Evolutionary conservation across 2,329 filamentous ascomycete genomes (phyloP).

Genomic region (Penicillium sp.): DNA sequence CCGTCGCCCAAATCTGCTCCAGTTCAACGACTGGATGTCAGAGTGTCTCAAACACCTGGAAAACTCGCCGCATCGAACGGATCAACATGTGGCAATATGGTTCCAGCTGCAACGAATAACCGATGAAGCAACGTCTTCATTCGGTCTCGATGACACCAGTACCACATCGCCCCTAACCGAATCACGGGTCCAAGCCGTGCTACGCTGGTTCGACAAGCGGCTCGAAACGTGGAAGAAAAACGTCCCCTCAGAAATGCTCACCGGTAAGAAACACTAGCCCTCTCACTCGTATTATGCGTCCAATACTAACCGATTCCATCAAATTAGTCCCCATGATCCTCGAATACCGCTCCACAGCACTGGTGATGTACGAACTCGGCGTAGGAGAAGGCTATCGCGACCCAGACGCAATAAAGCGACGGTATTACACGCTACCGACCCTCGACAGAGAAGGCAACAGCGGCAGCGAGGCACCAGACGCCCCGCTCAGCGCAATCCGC

Average conservation of each 20-base stretch:
- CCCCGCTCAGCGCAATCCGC: constrained; percentile 32
- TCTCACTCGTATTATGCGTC: background rate
- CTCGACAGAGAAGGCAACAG: constrained; percentile 13
- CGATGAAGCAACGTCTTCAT: constrained; percentile 36
- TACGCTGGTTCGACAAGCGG: constrained; percentile 37
- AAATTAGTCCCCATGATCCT: constrained; percentile 28
- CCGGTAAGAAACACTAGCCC: constrained; percentile 19
- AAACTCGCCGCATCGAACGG: constrained; percentile 28
- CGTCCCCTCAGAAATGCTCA: constrained; percentile 27
- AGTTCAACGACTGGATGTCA: constrained; percentile 37
- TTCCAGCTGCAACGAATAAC: constrained; percentile 36
- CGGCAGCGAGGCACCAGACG: constrained; percentile 11
- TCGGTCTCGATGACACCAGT: constrained; percentile 37
- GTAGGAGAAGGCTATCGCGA: constrained; percentile 38
- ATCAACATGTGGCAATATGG: constrained; percentile 34
- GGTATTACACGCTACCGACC: constrained; percentile 34
- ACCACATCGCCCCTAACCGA: constrained; percentile 31
- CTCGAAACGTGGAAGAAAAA: constrained; percentile 35
- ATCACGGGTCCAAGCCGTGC: constrained; percentile 33
- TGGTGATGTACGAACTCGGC: constrained; percentile 36
- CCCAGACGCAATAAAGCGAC: constrained; percentile 32
- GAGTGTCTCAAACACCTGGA: constrained; percentile 33
- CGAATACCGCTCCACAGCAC: constrained; percentile 30
- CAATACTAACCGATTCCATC: background rate
- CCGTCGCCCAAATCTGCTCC: constrained; percentile 34